Evolutionary conservation across 2,329 filamentous ascomycete genomes (phyloP).

Genomic region (Aureobasidium sp.): DNA sequence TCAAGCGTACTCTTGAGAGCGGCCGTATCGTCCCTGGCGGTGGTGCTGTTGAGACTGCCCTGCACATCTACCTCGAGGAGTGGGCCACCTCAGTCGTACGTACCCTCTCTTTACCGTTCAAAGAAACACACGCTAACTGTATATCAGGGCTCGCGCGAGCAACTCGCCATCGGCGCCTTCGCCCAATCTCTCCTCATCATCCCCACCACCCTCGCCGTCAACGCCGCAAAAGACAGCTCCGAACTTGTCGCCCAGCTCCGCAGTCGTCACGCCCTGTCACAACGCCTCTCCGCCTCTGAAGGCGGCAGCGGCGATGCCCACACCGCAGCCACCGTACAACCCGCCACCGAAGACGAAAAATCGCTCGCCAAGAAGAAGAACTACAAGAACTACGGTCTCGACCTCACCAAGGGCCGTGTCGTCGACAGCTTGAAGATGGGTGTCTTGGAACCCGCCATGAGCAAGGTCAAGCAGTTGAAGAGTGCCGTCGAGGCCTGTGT

Average conservation of each 20-base stretch:
- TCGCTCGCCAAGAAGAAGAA: constrained; percentile 86
- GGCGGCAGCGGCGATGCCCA: constrained; percentile 24
- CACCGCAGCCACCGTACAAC: constrained; percentile 16
- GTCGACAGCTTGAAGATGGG: constrained; percentile 91
- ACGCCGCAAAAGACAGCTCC: constrained; percentile 92
- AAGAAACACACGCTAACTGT: constrained; percentile 5
- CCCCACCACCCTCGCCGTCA: constrained; percentile 92
- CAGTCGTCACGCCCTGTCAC: constrained; percentile 86
- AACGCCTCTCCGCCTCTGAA: constrained; percentile 63
- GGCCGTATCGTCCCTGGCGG: constrained; percentile 95
- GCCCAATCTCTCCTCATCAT: constrained; percentile 90
- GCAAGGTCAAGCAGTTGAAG: constrained; percentile 97
- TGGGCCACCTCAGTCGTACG: constrained; percentile 88
- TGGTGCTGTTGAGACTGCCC: constrained; percentile 93
- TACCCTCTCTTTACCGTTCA: constrained; percentile 19
- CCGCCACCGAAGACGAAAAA: constrained; percentile 71
- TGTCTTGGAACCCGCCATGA: constrained; percentile 93
- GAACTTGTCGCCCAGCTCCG: constrained; percentile 94
- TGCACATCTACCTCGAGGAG: constrained; percentile 98
- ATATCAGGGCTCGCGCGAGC: constrained; percentile 72
- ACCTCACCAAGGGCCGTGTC: constrained; percentile 81
- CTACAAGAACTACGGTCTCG: constrained; percentile 97
- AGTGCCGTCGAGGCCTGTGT: constrained; percentile 97
- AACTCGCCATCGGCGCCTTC: constrained; percentile 96
- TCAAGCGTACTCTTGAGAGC: constrained; percentile 94